These are phyloP conservation scores for Westerdykella sp. DNA, from an alignment of 2,329 filamentous ascomycete genomes.

Conservation along the genomic window DNA sequence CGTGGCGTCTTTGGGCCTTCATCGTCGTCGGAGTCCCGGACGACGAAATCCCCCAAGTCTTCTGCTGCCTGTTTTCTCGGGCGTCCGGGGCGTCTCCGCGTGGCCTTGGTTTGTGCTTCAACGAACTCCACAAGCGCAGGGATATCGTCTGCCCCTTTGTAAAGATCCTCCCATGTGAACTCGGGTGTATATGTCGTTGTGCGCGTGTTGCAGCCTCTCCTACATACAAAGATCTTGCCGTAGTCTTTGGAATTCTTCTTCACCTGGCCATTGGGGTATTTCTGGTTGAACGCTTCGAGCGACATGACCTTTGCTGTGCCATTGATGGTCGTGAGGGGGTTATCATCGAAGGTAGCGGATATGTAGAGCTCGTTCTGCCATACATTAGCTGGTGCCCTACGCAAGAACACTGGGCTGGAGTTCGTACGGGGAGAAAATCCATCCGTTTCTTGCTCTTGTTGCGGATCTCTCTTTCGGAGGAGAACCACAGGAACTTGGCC, in stretches of 20 bases:
- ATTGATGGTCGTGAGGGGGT: slow-evolving; percentile 82
- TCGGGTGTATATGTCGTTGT: slow-evolving; percentile 89
- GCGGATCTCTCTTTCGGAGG: slow-evolving; percentile 79
- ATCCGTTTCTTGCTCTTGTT: slow-evolving; percentile 74
- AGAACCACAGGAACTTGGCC: slow-evolving; percentile 94
- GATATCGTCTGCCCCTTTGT: slow-evolving; percentile 61
- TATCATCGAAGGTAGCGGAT: slow-evolving; percentile 78
- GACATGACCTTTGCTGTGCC: slow-evolving; percentile 81
- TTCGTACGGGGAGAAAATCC: slow-evolving; percentile 64
- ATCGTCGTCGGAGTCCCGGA: slow-evolving; percentile 38
- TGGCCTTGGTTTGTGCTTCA: slow-evolving; percentile 65
- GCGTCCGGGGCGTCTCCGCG: slow-evolving; percentile 47
- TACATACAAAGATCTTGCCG: slow-evolving; percentile 84
- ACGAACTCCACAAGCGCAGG: slow-evolving; percentile 61
- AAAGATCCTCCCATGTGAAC: slow-evolving; percentile 85
- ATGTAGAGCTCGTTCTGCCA: slow-evolving; percentile 82
- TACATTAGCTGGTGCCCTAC: slow-evolving; percentile 10
- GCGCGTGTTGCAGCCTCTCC: slow-evolving; percentile 79
- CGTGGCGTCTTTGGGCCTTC: slow-evolving; percentile 40
- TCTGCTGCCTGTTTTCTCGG: slow-evolving; percentile 25
- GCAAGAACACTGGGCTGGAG: neutral
- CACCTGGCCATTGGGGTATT: slow-evolving; percentile 69
- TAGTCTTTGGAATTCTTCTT: slow-evolving; percentile 66
- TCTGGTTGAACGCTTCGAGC: slow-evolving; percentile 56
- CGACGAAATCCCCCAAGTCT: slow-evolving; percentile 43